A percentile compares a stretch with the other conserved stretches of the same genome.
phyloP scores from a whole-genome alignment of 2,329 filamentous ascomycete species.

The Coniosporium tulheliwenetii region DNA sequence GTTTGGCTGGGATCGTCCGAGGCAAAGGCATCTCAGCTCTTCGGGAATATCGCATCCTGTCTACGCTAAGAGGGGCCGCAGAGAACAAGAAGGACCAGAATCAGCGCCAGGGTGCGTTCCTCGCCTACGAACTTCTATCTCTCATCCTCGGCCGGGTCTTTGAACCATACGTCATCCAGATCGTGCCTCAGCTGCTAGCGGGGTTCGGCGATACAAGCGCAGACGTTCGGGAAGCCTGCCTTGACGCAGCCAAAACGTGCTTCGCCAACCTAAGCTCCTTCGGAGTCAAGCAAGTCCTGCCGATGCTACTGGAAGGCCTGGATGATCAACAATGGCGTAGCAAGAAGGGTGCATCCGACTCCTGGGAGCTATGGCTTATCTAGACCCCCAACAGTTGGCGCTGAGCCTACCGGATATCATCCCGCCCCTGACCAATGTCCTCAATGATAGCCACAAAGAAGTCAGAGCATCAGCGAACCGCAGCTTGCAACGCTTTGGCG shows the following conservation, averaged over 20 bases:
- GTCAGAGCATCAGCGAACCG: conserved; percentile 83
- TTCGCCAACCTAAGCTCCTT: conserved; percentile 89
- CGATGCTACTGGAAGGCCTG: conserved; percentile 77
- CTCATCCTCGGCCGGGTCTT: conserved; percentile 76
- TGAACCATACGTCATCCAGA: conserved; percentile 91
- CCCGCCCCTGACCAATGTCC: conserved; percentile 77
- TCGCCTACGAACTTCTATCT: conserved; percentile 84
- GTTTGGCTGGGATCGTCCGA: conserved; percentile 74
- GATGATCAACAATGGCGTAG: conserved; percentile 96
- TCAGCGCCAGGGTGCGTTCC: conserved; percentile 72
- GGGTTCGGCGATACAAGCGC: conserved; percentile 80
- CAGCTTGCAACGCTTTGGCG: conserved; percentile 92
- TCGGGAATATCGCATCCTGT: conserved; percentile 73
- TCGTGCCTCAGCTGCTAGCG: conserved; percentile 76
- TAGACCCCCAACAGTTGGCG: conserved; percentile 88
- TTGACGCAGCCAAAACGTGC: conserved; percentile 86
- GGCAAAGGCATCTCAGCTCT: conserved; percentile 75
- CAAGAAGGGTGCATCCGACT: conserved; percentile 94
- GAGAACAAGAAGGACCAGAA: conserved; percentile 92
- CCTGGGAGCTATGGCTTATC: conserved; percentile 97
- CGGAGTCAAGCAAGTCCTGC: conserved; percentile 87
- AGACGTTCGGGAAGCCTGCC: conserved; percentile 82
- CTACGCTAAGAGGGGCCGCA: conserved; percentile 61
- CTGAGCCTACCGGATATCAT: conserved; percentile 92
- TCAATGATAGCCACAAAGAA: conserved; percentile 98